Evolutionary conservation across 106 monocot genomes (phyloP).

Genomic region (Amphibolis antarctica): DNA sequence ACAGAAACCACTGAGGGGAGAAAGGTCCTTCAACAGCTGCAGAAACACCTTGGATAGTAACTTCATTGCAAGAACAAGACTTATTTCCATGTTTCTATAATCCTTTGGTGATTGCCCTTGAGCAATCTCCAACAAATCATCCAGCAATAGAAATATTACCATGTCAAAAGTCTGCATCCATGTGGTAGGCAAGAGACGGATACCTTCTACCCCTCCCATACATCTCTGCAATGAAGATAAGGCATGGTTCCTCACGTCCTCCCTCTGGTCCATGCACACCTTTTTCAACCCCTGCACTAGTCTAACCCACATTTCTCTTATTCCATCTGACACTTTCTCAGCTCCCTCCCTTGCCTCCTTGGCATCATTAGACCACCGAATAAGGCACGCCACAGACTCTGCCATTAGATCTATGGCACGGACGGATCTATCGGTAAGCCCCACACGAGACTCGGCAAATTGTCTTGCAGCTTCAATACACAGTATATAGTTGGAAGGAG

Average conservation of each 20-base stretch:
- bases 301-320: slow-evolving; percentile 15
- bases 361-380: slow-evolving; percentile 11
- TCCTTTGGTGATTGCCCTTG: slow-evolving; percentile 13
- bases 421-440: slow-evolving; percentile 14
- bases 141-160: slow-evolving; percentile 13
- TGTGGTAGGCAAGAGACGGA: slow-evolving; percentile 7
- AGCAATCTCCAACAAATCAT: slow-evolving; percentile 15
- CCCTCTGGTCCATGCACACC: slow-evolving; percentile 19
- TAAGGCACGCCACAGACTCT: slow-evolving; percentile 11
- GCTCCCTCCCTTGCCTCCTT: slow-evolving; percentile 11
- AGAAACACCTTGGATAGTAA: slow-evolving; percentile 20
- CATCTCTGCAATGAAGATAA: slow-evolving; percentile 17
- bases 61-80: slow-evolving; percentile 13
- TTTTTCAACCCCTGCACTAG: slow-evolving; percentile 21
- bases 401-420: slow-evolving; percentile 19
- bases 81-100: slow-evolving; percentile 18
- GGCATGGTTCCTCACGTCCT: slow-evolving; percentile 15
- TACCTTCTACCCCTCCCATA: slow-evolving; percentile 12
- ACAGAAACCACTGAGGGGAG: slow-evolving; percentile 8
- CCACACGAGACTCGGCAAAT: slow-evolving; percentile 21
- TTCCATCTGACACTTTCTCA: slow-evolving; percentile 8
- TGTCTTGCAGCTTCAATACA: slow-evolving; percentile 19
- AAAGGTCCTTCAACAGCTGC: slow-evolving; percentile 9
- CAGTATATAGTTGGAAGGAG: slow-evolving; percentile 16
- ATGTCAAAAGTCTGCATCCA: slow-evolving; percentile 15